Percentiles rank a stretch among this genome's conserved stretches.
These are phyloP conservation scores for Pseudozyma hubeiensis DNA, from an alignment of 1,284 basidiomycete genomes.

Conservation along the genomic window DNA sequence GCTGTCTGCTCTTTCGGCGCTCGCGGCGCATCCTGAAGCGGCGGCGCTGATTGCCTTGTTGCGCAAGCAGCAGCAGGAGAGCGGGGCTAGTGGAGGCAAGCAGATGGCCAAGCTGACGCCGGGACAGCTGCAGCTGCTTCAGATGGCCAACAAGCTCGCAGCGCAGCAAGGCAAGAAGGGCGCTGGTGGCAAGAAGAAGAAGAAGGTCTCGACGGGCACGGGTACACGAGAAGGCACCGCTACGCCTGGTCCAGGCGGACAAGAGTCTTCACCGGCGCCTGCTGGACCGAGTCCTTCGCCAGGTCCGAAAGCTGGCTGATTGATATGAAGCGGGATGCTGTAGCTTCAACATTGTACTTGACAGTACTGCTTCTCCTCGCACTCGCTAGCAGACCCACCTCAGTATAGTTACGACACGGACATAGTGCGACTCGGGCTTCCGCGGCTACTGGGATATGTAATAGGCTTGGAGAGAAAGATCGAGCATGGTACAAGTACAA, in stretches of 20 bases:
- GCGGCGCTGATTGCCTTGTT: constrained; percentile 61
- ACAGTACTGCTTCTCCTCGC: background rate
- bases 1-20: constrained; percentile 56
- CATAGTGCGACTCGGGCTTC: too few relatives aligned
- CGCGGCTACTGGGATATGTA: too few relatives aligned
- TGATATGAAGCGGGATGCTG: background rate
- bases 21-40: constrained; percentile 63
- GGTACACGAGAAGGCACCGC: constrained; percentile 32
- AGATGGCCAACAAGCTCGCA: constrained; percentile 64
- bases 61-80: constrained; percentile 62
- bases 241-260: constrained; percentile 35
- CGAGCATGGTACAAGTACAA: too few relatives aligned
- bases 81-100: constrained; percentile 36
- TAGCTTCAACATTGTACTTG: background rate
- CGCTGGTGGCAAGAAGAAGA: constrained; percentile 46
- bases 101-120: constrained; percentile 62
- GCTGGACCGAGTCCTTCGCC: constrained; percentile 29
- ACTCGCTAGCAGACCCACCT: too few relatives aligned
- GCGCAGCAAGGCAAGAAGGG: constrained; percentile 52
- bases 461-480: too few relatives aligned
- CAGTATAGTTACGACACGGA: too few relatives aligned
- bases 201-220: constrained; percentile 19
- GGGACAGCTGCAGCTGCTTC: constrained; percentile 62
- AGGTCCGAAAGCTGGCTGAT: constrained; percentile 23
- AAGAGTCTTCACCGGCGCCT: constrained; percentile 35